phyloP scores from a whole-genome alignment of 78 protist genomes.

The Chrysochromulina parva region DNA sequence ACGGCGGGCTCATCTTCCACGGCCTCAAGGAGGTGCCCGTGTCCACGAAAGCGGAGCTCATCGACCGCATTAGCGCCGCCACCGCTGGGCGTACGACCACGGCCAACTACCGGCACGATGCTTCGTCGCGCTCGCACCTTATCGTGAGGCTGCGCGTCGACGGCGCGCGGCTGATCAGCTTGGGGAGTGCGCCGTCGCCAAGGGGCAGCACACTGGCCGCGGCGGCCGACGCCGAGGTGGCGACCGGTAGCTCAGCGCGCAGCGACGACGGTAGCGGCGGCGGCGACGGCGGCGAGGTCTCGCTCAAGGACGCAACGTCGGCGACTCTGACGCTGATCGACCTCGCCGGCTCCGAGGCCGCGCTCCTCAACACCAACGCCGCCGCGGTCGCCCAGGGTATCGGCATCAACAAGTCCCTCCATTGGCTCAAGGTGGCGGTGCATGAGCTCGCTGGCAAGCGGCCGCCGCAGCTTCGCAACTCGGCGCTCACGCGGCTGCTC shows the following conservation, averaged over 20 bases:
- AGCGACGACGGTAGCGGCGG: background rate
- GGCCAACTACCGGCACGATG: background rate
- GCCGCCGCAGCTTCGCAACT: background rate
- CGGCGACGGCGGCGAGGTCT: background rate
- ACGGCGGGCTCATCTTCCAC: background rate
- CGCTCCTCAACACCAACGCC: background rate
- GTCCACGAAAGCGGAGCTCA: background rate
- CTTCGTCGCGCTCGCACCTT: background rate
- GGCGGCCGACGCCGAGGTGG: too few relatives aligned
- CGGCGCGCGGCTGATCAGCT: background rate
- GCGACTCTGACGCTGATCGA: background rate
- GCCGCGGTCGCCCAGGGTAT: background rate
- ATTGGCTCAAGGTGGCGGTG: background rate
- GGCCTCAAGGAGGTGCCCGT: background rate
- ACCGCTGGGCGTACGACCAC: background rate
- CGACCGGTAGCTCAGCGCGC: too few relatives aligned
- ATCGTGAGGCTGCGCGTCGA: background rate
- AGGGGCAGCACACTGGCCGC: background rate
- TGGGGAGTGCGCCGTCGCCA: background rate
- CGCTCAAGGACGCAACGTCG: background rate
- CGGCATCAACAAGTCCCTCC: background rate
- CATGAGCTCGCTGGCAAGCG: background rate
- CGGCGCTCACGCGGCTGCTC: background rate
- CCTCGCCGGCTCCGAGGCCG: slow-evolving; percentile 21
- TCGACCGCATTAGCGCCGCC: background rate